These are phyloP conservation scores for Sporisorium iseilematis-ciliati DNA, from an alignment of 1,284 basidiomycete genomes.

Conservation along the genomic window DNA sequence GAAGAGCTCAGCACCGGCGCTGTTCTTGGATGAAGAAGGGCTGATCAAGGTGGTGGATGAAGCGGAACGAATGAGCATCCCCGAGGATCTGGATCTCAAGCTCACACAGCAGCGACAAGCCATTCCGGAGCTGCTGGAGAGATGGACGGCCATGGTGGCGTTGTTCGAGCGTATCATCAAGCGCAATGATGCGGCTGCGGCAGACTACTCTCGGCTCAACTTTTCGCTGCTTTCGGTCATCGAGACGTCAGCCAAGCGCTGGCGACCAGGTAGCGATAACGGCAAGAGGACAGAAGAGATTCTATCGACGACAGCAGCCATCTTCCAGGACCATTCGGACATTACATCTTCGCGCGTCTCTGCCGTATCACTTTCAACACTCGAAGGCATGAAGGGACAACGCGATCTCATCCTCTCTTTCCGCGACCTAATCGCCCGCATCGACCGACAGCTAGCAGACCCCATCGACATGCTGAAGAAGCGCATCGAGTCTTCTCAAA, in stretches of 20 bases:
- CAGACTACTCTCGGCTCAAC: slow-evolving; percentile 50
- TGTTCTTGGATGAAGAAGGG: slow-evolving; percentile 50
- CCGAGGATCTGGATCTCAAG: slow-evolving; percentile 48
- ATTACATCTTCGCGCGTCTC: slow-evolving; percentile 33
- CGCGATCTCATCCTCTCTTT: slow-evolving; percentile 53
- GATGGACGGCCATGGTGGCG: slow-evolving; percentile 50
- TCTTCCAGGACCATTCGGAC: slow-evolving; percentile 44
- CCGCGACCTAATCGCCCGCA: slow-evolving; percentile 43
- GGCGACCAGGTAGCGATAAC: slow-evolving; percentile 47
- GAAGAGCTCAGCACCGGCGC: slow-evolving; percentile 42
- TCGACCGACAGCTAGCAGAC: slow-evolving; percentile 47
- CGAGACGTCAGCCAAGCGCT: slow-evolving; percentile 38
- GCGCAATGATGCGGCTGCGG: slow-evolving; percentile 50
- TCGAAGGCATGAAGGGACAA: slow-evolving; percentile 47
- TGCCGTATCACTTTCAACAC: slow-evolving; percentile 29
- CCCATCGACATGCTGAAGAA: slow-evolving; percentile 48
- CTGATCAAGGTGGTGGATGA: slow-evolving; percentile 44
- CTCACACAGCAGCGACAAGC: slow-evolving; percentile 45
- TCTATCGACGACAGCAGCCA: slow-evolving; percentile 25
- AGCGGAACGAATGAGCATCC: slow-evolving; percentile 48
- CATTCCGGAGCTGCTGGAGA: slow-evolving; percentile 43
- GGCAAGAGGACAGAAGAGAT: slow-evolving; percentile 39
- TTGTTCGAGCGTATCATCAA: slow-evolving; percentile 50
- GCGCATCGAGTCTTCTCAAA: slow-evolving; percentile 39
- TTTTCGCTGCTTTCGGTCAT: slow-evolving; percentile 45